These are phyloP conservation scores for Kwoniella pini DNA, from an alignment of 768 basidiomycete species.

Conservation along the genomic window DNA sequence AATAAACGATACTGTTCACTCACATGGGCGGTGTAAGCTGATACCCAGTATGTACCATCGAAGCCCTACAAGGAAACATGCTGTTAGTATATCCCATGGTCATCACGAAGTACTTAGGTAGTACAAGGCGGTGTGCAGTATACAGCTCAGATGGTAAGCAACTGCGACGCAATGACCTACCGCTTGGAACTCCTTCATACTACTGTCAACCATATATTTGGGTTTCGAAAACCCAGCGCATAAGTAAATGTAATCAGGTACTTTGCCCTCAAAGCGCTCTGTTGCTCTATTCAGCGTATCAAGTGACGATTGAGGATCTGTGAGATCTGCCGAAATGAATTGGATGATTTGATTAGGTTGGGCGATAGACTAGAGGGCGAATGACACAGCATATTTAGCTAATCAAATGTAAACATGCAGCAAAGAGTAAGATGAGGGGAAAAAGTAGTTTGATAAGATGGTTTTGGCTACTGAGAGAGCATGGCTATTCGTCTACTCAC, in stretches of 20 bases:
- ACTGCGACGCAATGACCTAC: too few relatives aligned
- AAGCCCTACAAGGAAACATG: too few relatives aligned
- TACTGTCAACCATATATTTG: conserved; percentile 71
- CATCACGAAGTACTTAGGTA: too few relatives aligned
- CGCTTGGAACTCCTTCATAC: conserved; percentile 61
- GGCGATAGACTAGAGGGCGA: not conserved
- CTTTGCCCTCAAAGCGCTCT: conserved; percentile 60
- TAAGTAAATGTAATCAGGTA: conserved; percentile 74
- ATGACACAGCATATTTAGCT: not conserved
- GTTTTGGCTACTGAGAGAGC: too few relatives aligned
- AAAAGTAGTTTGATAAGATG: too few relatives aligned
- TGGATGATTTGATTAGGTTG: conserved; percentile 64
- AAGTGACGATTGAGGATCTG: conserved; percentile 60
- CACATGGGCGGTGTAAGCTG: conserved; percentile 63
- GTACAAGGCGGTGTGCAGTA: too few relatives aligned
- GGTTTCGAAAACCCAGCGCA: conserved; percentile 73
- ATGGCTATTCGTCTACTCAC: too few relatives aligned
- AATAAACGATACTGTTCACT: too few relatives aligned
- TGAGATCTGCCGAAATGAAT: conserved; percentile 68
- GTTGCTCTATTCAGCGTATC: conserved; percentile 68
- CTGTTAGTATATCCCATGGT: too few relatives aligned
- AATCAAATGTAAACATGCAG: too few relatives aligned
- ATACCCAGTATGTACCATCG: conserved; percentile 63
- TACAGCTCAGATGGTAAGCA: too few relatives aligned
- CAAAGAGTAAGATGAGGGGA: too few relatives aligned